Base-by-base conservation (phyloP, 495 filamentous ascomycete genomes). In the Lichenothelia convexa region DNA sequence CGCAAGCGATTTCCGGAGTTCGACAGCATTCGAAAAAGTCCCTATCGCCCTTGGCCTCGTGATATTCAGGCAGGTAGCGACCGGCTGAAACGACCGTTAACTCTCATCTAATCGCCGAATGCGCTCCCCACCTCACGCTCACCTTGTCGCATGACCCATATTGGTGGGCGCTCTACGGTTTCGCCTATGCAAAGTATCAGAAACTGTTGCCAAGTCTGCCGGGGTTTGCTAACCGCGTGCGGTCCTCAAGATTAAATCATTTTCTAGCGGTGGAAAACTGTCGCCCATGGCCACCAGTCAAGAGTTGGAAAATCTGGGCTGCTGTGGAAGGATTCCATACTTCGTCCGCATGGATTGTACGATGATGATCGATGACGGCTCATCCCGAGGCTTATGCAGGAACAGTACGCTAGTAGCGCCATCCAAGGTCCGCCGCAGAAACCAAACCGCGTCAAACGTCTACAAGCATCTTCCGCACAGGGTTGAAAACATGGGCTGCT, bases 81-180 rank as follows among this genome's bases (percentile, higher is more conserved):
- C 89, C 89, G 51, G 89, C 89, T 93, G 43, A 41, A 36, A 22
- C 45, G 29, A 22, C 42, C 46, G n/a, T n/a, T n/a, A n/a, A n/a
- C n/a, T n/a, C n/a, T n/a, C n/a, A n/a, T 35, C 8, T 8, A 35
- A 3, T n/a, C 22, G 3, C 5, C 13, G 8, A 29, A 22, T 2
- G 23, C 12, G n/a, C n/a, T n/a, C n/a, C 22, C 17, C 15, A 17
- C 5, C 12, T n/a, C 19, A 9, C 12, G 41, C 52, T 46, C 63
- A 86, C 85, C 85, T 73, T 94, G 89, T 58, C 89, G 79, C 89
- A 97, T 95, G 49, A 95, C 82, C 91, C 89, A 97, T 60, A 89
- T 78, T 32, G 89, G 89, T 37, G 91, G 74, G 36, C 87, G 73
- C 51, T 93, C 82, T 40, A 94, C 83, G 49, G 72, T 72, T 58